Evolutionary conservation across 257 asterid genomes (phyloP).

Genomic region (Ilex aquifolium): DNA sequence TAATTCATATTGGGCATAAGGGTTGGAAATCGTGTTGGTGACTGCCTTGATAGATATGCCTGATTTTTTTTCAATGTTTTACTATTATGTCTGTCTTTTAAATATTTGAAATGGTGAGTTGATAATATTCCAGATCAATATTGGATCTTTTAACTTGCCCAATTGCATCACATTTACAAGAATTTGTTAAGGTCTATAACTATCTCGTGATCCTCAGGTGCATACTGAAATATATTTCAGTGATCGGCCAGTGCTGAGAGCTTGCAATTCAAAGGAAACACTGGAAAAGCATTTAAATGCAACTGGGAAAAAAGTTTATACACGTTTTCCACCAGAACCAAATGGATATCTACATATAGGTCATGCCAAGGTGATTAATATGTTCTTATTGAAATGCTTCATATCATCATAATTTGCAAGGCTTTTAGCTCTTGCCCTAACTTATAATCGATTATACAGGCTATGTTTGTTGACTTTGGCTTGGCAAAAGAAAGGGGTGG

Average conservation of each 20-base stretch:
- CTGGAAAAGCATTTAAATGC: constrained; percentile 75
- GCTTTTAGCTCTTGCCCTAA: constrained; percentile 2
- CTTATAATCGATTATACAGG: constrained; percentile 38
- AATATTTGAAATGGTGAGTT: too few species aligned
- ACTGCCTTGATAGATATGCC: too few species aligned
- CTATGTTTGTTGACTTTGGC: constrained; percentile 98
- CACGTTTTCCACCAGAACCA: constrained; percentile 99
- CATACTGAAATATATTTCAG: constrained; percentile 92
- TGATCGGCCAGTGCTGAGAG: constrained; percentile 75
- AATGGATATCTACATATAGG: constrained; percentile 97
- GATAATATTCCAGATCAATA: too few species aligned
- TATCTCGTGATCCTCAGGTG: constrained; percentile 41
- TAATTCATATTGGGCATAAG: too few species aligned
- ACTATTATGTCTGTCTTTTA: too few species aligned
- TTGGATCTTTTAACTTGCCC: too few species aligned
- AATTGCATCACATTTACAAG: not conserved
- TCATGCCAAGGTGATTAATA: constrained; percentile 73
- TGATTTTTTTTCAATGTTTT: too few species aligned
- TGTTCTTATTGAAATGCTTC: too few species aligned
- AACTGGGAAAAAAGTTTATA: constrained; percentile 71
- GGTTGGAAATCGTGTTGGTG: too few species aligned
- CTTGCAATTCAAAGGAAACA: constrained; percentile 74
- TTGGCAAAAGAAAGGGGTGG: constrained; percentile 95
- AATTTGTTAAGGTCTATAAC: not conserved
- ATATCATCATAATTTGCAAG: not conserved